A percentile compares a stretch with the other conserved stretches of the same genome.
Evolutionary conservation across 108 stramenopile species (phyloP).

Genomic region (Fragilaria radians): DNA sequence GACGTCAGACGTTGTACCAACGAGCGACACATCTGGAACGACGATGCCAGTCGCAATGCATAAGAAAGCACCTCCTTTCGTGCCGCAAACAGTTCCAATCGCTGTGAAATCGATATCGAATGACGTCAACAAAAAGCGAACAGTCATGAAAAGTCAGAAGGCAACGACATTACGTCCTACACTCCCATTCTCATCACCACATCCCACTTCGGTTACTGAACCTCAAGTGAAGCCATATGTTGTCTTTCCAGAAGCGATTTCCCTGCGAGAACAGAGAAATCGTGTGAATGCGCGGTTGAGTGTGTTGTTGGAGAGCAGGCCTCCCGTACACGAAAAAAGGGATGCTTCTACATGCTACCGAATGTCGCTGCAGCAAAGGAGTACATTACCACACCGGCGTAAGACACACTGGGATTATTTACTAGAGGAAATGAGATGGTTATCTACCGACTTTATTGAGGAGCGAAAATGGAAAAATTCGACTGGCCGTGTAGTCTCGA

Average conservation of each 20-base stretch:
- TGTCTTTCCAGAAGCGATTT: conserved; percentile 29
- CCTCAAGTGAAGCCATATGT: conserved; percentile 15
- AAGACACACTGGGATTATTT: conserved; percentile 81
- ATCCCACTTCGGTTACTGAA: neutral
- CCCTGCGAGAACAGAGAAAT: conserved; percentile 32
- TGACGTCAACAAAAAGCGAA: neutral
- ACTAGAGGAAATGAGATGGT: conserved; percentile 85
- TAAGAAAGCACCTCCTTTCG: no score
- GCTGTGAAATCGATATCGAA: neutral
- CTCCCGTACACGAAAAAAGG: neutral
- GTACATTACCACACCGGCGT: conserved; percentile 22
- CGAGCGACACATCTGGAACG: no score
- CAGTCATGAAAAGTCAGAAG: neutral
- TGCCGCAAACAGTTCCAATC: neutral
- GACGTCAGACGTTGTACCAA: no score
- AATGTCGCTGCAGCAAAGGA: neutral
- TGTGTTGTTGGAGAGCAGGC: conserved; percentile 2
- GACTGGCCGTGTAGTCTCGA: conserved; percentile 29
- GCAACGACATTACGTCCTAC: neutral
- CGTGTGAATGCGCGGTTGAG: conserved; percentile 15
- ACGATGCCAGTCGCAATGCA: no score
- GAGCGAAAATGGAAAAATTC: conserved; percentile 86
- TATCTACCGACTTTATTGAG: conserved; percentile 81
- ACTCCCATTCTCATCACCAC: neutral
- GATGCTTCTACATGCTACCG: conserved; percentile 1